Percentiles rank a stretch among this genome's conserved stretches.
These are phyloP conservation scores for Sphagnum magellanicum DNA, from an alignment of 228 moss, liverwort and hornwort species.

Conservation along the genomic window DNA sequence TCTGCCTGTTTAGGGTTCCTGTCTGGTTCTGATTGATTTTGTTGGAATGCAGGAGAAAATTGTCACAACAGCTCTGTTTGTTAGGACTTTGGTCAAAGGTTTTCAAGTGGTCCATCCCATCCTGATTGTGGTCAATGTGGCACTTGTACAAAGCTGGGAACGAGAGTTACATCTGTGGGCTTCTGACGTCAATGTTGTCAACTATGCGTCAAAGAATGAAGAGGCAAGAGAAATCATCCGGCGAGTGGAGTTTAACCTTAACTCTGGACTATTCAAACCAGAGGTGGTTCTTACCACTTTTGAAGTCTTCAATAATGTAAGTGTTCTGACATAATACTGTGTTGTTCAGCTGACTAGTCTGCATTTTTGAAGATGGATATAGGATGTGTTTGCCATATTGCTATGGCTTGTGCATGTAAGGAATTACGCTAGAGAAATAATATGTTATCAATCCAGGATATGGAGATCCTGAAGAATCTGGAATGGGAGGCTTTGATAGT, in stretches of 20 bases:
- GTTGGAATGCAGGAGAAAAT: slow-evolving; percentile 68
- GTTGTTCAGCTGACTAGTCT: too few relatives aligned
- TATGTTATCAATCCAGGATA: slow-evolving; percentile 18
- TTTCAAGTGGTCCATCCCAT: slow-evolving; percentile 41
- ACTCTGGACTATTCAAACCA: slow-evolving; percentile 29
- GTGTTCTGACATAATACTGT: background rate
- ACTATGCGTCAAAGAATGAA: slow-evolving; percentile 45
- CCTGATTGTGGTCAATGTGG: slow-evolving; percentile 45
- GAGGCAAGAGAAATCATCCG: slow-evolving; percentile 43
- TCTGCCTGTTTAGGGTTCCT: too few relatives aligned
- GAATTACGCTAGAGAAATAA: too few relatives aligned
- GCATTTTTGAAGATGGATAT: too few relatives aligned
- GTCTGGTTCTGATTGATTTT: background rate
- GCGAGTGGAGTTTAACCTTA: slow-evolving; percentile 35
- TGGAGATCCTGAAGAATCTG: slow-evolving; percentile 38
- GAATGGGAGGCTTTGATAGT: slow-evolving; percentile 48
- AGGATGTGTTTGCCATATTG: too few relatives aligned
- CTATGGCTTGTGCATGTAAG: too few relatives aligned
- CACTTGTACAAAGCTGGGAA: slow-evolving; percentile 48
- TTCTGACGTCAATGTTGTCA: slow-evolving; percentile 45
- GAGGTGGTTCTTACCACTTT: slow-evolving; percentile 61
- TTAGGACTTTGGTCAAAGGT: slow-evolving; percentile 73
- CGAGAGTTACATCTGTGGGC: slow-evolving; percentile 39
- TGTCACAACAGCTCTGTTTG: slow-evolving; percentile 58
- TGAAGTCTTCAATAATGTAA: slow-evolving; percentile 44